Conservation (phyloP, 257 asterid species). For the Fraxinus pennsylvanica region DNA sequence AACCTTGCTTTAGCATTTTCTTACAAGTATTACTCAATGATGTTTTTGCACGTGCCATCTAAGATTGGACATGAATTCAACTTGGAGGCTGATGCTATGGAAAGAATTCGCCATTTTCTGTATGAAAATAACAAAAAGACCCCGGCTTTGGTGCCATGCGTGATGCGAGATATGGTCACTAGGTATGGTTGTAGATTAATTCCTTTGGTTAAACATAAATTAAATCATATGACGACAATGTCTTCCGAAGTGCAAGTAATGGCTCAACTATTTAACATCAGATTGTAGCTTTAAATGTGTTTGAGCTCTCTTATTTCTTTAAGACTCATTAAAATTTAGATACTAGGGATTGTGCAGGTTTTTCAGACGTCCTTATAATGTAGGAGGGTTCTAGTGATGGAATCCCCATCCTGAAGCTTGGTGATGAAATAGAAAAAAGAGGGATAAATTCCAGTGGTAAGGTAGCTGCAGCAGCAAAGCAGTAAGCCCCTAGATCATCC, state of each 20-base stretch:
- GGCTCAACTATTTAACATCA: neutral
- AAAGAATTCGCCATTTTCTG: constrained; percentile 66
- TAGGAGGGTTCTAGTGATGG: constrained; percentile 94
- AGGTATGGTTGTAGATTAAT: constrained; percentile 47
- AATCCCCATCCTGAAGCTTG: constrained; percentile 85
- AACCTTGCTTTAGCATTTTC: constrained; percentile 10
- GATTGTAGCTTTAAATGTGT: neutral
- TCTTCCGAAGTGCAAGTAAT: neutral
- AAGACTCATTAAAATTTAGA: constrained; percentile 4
- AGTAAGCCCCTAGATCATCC: constrained; percentile 67
- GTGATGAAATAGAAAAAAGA: constrained; percentile 90
- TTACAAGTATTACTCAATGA: constrained; percentile 18
- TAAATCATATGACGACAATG: neutral
- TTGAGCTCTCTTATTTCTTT: constrained; percentile 18
- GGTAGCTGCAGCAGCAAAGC: constrained; percentile 88
- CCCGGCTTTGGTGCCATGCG: constrained; percentile 78
- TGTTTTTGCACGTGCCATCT: constrained; percentile 24
- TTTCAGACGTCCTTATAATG: neutral
- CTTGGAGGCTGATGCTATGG: constrained; percentile 98
- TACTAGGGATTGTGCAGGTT: constrained; percentile 5
- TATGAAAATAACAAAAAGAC: constrained; percentile 65
- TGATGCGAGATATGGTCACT: constrained; percentile 60
- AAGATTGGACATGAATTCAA: constrained; percentile 94
- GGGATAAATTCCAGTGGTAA: constrained; percentile 89
- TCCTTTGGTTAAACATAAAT: constrained; percentile 12